phyloP scores from a whole-genome alignment of 225 moss, liverwort and hornwort genomes.

The Polytrichum formosum region DNA sequence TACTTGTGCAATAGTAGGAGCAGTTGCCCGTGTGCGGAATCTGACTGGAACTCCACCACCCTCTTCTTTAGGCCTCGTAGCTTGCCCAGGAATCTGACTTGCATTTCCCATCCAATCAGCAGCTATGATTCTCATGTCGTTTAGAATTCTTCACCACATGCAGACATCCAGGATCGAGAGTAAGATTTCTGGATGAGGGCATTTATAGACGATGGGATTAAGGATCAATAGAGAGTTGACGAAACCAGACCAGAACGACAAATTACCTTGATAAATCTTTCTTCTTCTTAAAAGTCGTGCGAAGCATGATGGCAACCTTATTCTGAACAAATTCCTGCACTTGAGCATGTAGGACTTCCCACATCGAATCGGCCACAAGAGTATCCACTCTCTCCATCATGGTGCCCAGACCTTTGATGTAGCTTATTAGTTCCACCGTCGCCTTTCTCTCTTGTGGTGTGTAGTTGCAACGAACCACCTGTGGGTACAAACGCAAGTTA shows the following conservation, averaged over 20 bases:
- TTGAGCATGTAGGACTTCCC: slow-evolving; percentile 57
- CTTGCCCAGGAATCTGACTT: slow-evolving; percentile 22
- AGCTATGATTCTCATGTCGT: slow-evolving; percentile 51
- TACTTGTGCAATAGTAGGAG: slow-evolving; percentile 61
- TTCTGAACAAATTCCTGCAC: slow-evolving; percentile 62
- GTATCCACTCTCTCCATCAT: slow-evolving; percentile 70
- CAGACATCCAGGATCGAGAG: background rate
- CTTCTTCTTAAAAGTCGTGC: slow-evolving; percentile 66
- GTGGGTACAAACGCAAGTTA: slow-evolving; percentile 4
- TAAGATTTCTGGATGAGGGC: too few relatives aligned
- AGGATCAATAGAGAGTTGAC: background rate
- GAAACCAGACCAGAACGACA: background rate
- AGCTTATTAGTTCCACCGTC: slow-evolving; percentile 53
- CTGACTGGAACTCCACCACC: slow-evolving; percentile 9
- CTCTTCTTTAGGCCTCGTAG: slow-evolving; percentile 42
- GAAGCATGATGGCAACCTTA: slow-evolving; percentile 53
- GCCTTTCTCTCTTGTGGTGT: slow-evolving; percentile 49
- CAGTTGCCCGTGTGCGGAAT: slow-evolving; percentile 38
- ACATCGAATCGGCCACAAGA: slow-evolving; percentile 52
- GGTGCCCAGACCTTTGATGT: slow-evolving; percentile 58
- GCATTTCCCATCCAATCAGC: slow-evolving; percentile 55
- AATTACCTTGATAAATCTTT: slow-evolving; percentile 50
- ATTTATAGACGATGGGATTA: background rate
- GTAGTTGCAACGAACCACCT: slow-evolving; percentile 69
- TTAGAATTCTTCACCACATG: slow-evolving; percentile 33